Conservation (phyloP, 371 early-diverging fungal genomes). For the Mortierella sp. region DNA sequence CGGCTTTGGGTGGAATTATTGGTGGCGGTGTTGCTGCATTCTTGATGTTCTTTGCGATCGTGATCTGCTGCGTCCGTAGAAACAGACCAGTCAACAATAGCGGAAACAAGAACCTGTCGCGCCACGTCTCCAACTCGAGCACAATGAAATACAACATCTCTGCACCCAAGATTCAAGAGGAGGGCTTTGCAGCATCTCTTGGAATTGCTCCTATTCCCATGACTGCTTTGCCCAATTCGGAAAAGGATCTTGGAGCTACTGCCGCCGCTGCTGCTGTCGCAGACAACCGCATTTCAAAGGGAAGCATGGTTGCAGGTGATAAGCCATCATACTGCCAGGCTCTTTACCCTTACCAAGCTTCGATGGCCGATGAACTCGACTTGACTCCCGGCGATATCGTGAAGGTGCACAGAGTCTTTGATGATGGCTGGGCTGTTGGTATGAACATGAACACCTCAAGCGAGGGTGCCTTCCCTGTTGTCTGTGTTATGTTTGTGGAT, state of each 20-base stretch:
- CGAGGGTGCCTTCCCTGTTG: constrained; percentile 80
- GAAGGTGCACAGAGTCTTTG: constrained; percentile 68
- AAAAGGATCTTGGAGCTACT: constrained; percentile 9
- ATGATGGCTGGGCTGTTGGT: constrained; percentile 83
- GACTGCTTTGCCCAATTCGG: constrained; percentile 38
- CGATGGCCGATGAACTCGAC: constrained; percentile 77
- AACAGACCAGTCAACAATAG: neutral
- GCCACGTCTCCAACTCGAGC: constrained; percentile 44
- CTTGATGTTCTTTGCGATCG: constrained; percentile 23
- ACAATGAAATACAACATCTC: constrained; percentile 48
- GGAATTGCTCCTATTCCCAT: constrained; percentile 48
- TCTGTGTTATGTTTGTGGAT: constrained; percentile 65
- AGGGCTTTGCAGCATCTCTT: constrained; percentile 34
- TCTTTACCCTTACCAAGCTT: constrained; percentile 71
- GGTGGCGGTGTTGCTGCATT: constrained; percentile 36
- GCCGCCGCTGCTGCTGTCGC: constrained; percentile 14
- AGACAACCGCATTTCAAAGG: constrained; percentile 19
- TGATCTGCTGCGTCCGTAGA: constrained; percentile 45
- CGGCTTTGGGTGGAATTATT: constrained; percentile 39
- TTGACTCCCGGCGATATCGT: constrained; percentile 76
- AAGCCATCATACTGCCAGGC: constrained; percentile 57
- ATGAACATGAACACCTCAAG: constrained; percentile 74
- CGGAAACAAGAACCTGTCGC: constrained; percentile 24
- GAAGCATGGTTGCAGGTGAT: constrained; percentile 16
- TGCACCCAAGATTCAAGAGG: constrained; percentile 55